Evolutionary conservation across 768 basidiomycete species (phyloP).

Genomic region (Hebeloma cylindrosporum): DNA sequence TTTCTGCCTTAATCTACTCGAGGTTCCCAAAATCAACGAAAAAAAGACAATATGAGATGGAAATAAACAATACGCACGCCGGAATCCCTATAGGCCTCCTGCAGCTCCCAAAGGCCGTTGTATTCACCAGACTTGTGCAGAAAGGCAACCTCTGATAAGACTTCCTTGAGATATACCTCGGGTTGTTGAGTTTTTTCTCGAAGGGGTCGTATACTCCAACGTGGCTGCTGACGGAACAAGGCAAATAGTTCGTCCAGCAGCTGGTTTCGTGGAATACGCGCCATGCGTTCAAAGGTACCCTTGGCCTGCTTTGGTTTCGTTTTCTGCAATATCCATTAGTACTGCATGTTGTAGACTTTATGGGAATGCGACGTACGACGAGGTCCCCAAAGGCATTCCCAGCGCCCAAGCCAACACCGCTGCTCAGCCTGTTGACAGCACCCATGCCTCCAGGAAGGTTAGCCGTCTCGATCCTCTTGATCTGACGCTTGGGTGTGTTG

Average conservation of each 20-base stretch:
- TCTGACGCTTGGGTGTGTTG: constrained; percentile 65
- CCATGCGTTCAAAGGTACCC: constrained; percentile 81
- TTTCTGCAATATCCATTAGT: constrained; percentile 45
- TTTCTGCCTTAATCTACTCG: constrained; percentile 44
- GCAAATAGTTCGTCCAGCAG: constrained; percentile 81
- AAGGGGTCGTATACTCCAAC: constrained; percentile 77
- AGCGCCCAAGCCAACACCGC: constrained; percentile 63
- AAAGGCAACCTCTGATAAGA: constrained; percentile 71
- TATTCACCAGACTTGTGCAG: constrained; percentile 79
- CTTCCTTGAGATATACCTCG: constrained; percentile 83
- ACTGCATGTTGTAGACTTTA: too few species aligned
- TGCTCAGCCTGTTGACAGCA: constrained; percentile 75
- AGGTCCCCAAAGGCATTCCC: constrained; percentile 61
- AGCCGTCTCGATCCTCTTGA: constrained; percentile 73
- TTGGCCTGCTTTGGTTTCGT: constrained; percentile 67
- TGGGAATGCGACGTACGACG: constrained; percentile 69
- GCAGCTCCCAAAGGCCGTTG: constrained; percentile 80
- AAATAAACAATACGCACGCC: constrained; percentile 42
- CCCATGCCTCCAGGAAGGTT: constrained; percentile 68
- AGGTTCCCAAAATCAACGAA: not conserved
- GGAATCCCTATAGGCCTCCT: constrained; percentile 67
- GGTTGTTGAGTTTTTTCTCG: constrained; percentile 85
- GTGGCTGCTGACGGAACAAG: constrained; percentile 74
- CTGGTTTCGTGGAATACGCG: constrained; percentile 88
- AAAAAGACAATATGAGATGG: not conserved